Base-by-base conservation (phyloP, 2,329 filamentous ascomycete genomes). In the Beauveria australis region DNA sequence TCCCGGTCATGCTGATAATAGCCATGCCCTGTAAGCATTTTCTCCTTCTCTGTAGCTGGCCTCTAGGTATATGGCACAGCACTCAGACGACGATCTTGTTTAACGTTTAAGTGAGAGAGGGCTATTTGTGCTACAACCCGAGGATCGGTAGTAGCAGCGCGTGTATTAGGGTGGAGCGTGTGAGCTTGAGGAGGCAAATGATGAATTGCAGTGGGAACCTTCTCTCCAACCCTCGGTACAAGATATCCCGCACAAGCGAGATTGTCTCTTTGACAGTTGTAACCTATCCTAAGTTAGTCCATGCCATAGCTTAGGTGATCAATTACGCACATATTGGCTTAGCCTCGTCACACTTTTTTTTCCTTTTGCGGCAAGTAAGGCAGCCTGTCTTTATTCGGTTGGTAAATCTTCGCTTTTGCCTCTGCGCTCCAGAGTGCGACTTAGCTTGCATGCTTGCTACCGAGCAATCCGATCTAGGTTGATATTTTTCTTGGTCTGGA, bases 331-430 rank as follows among this genome's bases (percentile, higher is more conserved):
- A 97, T 73, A 91, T 86, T 33, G 94, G 94, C 73, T 96, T 95
- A 59, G 83, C 84, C 77, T 97, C 94, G 71, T 97, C 93, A 71
- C 93, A 97, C 76, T 97, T 97, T 85, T 97, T 97, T 82, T 97
- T 97, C 62, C 93, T 83, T 70, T 85, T 85, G 63, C 92, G 83
- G 72, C 92, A 97, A 7, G 92, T 97, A 75, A 96, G 86, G 73
- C 92, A 97, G 37, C 92, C 92, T 12, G 92, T 97, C 76, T 97
- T 97, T 19, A 93, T 97, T 62, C 93, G 84, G 73, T 97, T 96
- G 76, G 91, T 96, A 70, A 97, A 97, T 69, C 90, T 90, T 44
- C 88, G 81, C 73, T 90, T 89, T 54, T 87, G 76, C 73, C 88
- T 88, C 73, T 88, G 89, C 6, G 81, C 78, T 65, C 87, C 84